Percentiles rank a stretch among this genome's conserved stretches.
Conservation (phyloP, 495 filamentous ascomycete species). For the Letharia lupina region DNA sequence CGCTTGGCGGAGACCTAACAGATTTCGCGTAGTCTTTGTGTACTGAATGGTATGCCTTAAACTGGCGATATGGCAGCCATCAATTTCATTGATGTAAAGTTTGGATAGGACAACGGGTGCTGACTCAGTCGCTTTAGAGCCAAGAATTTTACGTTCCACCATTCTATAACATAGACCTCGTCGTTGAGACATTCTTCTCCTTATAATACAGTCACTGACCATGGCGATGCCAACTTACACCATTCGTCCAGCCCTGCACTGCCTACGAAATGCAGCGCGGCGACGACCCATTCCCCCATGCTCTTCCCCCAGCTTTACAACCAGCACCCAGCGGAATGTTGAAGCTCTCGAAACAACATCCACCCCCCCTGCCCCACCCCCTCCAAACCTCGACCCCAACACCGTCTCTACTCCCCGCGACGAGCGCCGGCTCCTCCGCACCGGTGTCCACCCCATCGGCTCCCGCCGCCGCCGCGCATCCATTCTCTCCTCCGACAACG, state of each 20-base stretch:
- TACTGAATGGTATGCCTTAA: too few species aligned
- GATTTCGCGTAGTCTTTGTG: too few species aligned
- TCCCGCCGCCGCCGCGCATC: slow-evolving; percentile 78
- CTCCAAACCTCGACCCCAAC: slow-evolving; percentile 34
- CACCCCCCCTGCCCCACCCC: slow-evolving; percentile 7
- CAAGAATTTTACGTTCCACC: too few species aligned
- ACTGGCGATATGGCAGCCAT: too few species aligned
- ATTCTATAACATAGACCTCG: too few species aligned
- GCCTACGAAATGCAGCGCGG: neutral
- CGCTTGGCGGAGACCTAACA: neutral
- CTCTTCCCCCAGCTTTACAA: slow-evolving; percentile 6
- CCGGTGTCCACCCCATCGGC: slow-evolving; percentile 57
- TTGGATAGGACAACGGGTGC: too few species aligned
- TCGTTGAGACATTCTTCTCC: neutral
- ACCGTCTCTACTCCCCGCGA: slow-evolving; percentile 45
- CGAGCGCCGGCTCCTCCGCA: slow-evolving; percentile 51
- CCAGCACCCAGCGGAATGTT: slow-evolving; percentile 4
- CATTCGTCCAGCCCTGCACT: slow-evolving; percentile 13
- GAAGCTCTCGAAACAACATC: slow-evolving; percentile 19
- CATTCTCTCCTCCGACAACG: slow-evolving; percentile 53
- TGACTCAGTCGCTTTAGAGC: too few species aligned
- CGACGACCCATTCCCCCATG: neutral
- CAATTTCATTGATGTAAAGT: too few species aligned
- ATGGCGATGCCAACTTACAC: slow-evolving; percentile 10
- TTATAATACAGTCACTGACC: neutral